Evolutionary conservation across 768 basidiomycete species (phyloP), one percentile per base, ranked within the genome.

Genomic region (Macrolepiota fuliginosa): DNA sequence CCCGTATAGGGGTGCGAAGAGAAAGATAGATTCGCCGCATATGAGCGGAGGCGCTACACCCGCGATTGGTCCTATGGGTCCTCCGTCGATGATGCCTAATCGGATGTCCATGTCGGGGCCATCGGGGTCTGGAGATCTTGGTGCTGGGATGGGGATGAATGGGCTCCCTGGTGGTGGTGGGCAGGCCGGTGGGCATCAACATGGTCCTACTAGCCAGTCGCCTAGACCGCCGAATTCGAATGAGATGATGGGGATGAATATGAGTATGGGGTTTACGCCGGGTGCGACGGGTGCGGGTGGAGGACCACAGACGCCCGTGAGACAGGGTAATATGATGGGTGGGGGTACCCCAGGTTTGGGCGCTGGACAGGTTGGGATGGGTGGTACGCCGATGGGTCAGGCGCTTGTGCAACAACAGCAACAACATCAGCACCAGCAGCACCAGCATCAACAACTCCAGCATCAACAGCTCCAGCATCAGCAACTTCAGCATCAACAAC

Each of bases 1-100:
- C 11, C 74, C 75, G 10, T 71, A 71, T 32, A 67, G 73, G 24
- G 72, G 72, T 10, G 67, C 72, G 11, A 73, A 73, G 57, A 65
- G 73, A 15, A 74, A 73, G 56, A 70, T 69, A 27, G 68, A 65
- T 24, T 70, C 71, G 24, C 69, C 69, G 27, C 59, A 61, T 54
- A 54, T 61, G 52, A 29, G 39, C 10, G 65, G 29, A 32, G 29
- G 54, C 11, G 27, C 51, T 24, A 56, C 62, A 0, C 50, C 29
- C 1, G 32, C 32, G 1, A 58, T 58, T 29, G 50, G 36, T 39
- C 46, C 57, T 22, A 71, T 71, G 70, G 70, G 67, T 3, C 70
- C 70, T 0, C 68, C 65, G 17, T 46, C 56, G 17, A 57, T 61
- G 36, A 37, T 62, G 45, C 63, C 65, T 2, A 63, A 62, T 39